These are phyloP conservation scores for Canavalia gladiata DNA, from an alignment of 306 rosid genomes.

Conservation along the genomic window DNA sequence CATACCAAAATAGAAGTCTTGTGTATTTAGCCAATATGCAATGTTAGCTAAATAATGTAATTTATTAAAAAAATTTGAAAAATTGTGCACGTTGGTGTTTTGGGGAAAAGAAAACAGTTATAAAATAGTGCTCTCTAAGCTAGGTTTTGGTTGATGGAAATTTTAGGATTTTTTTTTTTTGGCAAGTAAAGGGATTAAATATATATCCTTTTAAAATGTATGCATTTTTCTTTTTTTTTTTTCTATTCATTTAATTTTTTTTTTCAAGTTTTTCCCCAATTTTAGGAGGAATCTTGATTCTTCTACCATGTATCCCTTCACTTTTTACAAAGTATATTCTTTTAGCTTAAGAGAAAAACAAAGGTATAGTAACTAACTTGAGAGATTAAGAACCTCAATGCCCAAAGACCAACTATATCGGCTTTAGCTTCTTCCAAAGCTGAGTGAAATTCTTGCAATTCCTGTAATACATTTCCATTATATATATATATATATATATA, in stretches of 20 bases:
- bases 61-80: background rate
- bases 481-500: too few relatives aligned
- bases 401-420: slow-evolving; percentile 99
- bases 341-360: background rate
- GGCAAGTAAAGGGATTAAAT: background rate
- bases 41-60: slow-evolving; percentile 1
- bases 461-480: slow-evolving; percentile 58
- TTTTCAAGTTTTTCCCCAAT: background rate
- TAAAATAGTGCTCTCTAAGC: slow-evolving; percentile 15
- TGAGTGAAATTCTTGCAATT: slow-evolving; percentile 92
- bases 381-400: slow-evolving; percentile 73
- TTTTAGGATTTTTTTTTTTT: too few relatives aligned
- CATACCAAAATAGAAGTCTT: background rate
- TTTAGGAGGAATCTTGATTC: background rate
- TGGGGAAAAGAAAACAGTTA: background rate
- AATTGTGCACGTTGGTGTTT: background rate
- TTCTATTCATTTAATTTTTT: background rate
- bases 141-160: slow-evolving; percentile 29
- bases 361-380: slow-evolving; percentile 60
- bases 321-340: too few relatives aligned
- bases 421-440: slow-evolving; percentile 98
- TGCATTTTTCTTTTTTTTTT: background rate
- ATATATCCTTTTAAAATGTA: too few relatives aligned
- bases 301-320: background rate
- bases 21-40: background rate